Conservation (phyloP, 805 yeast genomes). For the Candida sonorensis region DNA sequence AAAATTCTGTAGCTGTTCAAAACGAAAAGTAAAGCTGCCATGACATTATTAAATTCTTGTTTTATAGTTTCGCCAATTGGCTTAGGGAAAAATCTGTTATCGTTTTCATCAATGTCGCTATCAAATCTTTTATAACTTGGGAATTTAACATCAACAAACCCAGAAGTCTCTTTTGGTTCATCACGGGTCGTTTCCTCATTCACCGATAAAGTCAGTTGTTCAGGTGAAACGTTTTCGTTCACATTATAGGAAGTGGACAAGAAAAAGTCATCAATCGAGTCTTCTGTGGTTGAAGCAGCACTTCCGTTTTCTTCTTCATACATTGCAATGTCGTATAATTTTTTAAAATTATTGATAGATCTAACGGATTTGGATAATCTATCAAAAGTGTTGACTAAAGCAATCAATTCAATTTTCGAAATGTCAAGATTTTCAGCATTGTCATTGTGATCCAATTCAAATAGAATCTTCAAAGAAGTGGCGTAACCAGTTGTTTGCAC, state of each 20-base stretch:
- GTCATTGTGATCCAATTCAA: constrained; percentile 59
- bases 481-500: constrained; percentile 97
- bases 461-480: constrained; percentile 84
- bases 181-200: too few species aligned
- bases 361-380: constrained; percentile 79
- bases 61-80: constrained; percentile 36
- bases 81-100: background rate
- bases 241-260: too few species aligned
- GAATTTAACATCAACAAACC: constrained; percentile 17
- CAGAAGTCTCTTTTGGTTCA: too few species aligned
- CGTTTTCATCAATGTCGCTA: too few species aligned
- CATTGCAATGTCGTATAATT: constrained; percentile 36
- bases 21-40: constrained; percentile 59
- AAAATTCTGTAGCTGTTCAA: constrained; percentile 58
- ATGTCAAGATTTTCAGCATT: constrained; percentile 34
- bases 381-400: constrained; percentile 87
- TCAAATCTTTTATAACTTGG: constrained; percentile 13
- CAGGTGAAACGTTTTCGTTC: too few species aligned
- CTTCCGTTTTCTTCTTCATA: constrained; percentile 20
- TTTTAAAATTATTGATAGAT: constrained; percentile 66
- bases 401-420: constrained; percentile 74
- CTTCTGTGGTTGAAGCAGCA: constrained; percentile 2
- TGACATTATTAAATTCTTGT: constrained; percentile 44
- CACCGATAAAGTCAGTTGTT: too few species aligned
- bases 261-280: background rate